These are phyloP conservation scores for Penicillium occitanis DNA, from an alignment of 2,329 filamentous ascomycete genomes.

Conservation along the genomic window DNA sequence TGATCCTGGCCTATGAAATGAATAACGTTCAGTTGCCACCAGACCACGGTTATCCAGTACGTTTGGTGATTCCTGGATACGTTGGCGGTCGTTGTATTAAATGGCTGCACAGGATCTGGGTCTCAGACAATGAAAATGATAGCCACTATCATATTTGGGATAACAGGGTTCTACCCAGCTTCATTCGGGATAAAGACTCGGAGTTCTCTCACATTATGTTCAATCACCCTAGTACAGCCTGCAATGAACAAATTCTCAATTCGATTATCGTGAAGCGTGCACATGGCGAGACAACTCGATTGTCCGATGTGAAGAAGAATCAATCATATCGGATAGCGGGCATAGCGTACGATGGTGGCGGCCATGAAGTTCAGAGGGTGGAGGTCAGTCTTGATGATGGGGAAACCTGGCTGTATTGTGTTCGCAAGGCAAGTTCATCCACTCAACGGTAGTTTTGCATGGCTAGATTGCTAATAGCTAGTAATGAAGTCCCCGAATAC, in stretches of 20 bases:
- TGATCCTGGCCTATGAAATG: constrained; percentile 49
- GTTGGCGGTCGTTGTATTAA: constrained; percentile 46
- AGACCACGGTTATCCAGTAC: constrained; percentile 47
- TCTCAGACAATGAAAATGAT: constrained; percentile 43
- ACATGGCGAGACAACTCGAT: constrained; percentile 47
- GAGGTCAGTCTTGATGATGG: constrained; percentile 52
- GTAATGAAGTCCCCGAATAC: constrained; percentile 43
- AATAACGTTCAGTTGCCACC: constrained; percentile 42
- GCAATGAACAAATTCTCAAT: constrained; percentile 53
- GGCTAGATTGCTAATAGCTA: not conserved
- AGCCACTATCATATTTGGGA: constrained; percentile 53
- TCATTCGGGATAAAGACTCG: constrained; percentile 51
- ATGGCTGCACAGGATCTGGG: constrained; percentile 45
- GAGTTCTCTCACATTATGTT: constrained; percentile 51
- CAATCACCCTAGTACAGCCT: constrained; percentile 50
- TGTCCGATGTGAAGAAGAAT: constrained; percentile 40
- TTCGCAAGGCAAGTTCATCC: constrained; percentile 36
- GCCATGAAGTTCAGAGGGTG: constrained; percentile 51
- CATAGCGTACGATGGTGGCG: constrained; percentile 53
- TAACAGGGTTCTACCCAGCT: constrained; percentile 50
- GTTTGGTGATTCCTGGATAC: constrained; percentile 45
- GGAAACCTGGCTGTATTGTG: constrained; percentile 51
- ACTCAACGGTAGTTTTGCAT: constrained; percentile 18
- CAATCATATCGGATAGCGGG: constrained; percentile 49
- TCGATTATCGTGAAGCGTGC: constrained; percentile 49